Evolutionary conservation across 1,139 yeast species (phyloP), one percentile per base, ranked within the genome.

Genomic region (Saccharomyces hybrid): DNA sequence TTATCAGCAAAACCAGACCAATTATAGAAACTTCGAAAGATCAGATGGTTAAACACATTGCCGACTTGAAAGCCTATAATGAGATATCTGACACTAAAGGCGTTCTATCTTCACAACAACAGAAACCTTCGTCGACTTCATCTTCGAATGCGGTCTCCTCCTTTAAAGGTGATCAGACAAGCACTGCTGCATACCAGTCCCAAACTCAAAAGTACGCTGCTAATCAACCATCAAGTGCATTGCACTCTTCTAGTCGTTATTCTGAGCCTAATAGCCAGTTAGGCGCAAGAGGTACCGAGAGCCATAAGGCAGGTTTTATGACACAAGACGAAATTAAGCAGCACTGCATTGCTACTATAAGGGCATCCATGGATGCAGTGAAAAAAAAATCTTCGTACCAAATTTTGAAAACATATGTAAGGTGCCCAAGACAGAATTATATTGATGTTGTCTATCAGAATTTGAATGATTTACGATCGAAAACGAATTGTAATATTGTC

Each of bases 401-500:
- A 50, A 69, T 69, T 23, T 59, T 68, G 32, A 69, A 67, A 42
- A 58, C 61, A 5, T 69, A 68, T 52, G 59, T 69, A 11, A 66
- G 61, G 54, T 62, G 66, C 38, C 73, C 73, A 5, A 62, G 64
- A 25, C 64, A 62, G 46, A 54, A 59, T n/a, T 67, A 65, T 49
- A 50, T 63, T 11, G 70, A 67, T 47, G 48, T 59, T 25, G 48
- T 65, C 4, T 63, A 61, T 49, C 66, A 66, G 54, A 63, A 58
- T 52, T 52, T 69, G 13, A 60, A 66, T 50, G 64, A 61, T 6
- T 50, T 69, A 28, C 58, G 70, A 50, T 49, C 61, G 2, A 58
- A 62, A 47, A 65, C 71, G 2, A 67, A 64, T 51, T 69, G 72
- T 55, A 69, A 69, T 53, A 62, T 69, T 6, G 68, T 68, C 8